Evolutionary conservation across 139 green algal genomes (phyloP), one percentile per base, ranked within the genome.

Genomic region (Volvox africanus): DNA sequence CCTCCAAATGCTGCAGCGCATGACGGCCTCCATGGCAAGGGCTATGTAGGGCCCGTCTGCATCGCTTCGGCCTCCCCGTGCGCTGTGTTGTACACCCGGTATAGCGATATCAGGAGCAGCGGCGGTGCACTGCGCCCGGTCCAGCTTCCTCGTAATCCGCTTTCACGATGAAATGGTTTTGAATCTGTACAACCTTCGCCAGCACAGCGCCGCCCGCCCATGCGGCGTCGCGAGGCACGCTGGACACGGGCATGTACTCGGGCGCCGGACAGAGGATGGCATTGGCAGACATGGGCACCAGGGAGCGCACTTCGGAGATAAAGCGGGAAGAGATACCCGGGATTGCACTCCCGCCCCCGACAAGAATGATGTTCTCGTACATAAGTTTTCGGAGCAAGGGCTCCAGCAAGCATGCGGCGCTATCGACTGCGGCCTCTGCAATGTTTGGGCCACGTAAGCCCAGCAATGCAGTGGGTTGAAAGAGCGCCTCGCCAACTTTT

Each of bases 141-240:
- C 97, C 97, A 13, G 75, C 73, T 87, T 99, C 97, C 14, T 99
- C 96, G 87, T 99, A 99, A 6, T 99, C 97, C 0, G 69, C 88
- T 82, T 99, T 98, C 28, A 92, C 96, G 32, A 99, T 92, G 50
- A 97, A 94, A 61, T 98, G 97, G 44, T 92, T 95, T 67, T 98
- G 96, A 1, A 95, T 82, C 37, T 96, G 97, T 44, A 95, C 94
- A 79, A 98, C 93, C 79, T 97, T 97, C 2, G 97, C 96, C 78
- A 99, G 91, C 26, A 99, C 95, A 9, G 97, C 96, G 20, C 97
- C 97, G 18, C 97, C 97, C 88, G 98, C 93, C 97, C 97, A 99
- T 3, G 95, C 62, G 2, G 96, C 92, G 75, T 95, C 93, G 26
- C 83, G 78, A 13, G 88, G 62, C 14, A 61, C 71, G 26, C 71